Percentiles rank a stretch among this genome's conserved stretches.
phyloP scores from a whole-genome alignment of 129 eudicot genomes.

The Flaveria ramosissima region DNA sequence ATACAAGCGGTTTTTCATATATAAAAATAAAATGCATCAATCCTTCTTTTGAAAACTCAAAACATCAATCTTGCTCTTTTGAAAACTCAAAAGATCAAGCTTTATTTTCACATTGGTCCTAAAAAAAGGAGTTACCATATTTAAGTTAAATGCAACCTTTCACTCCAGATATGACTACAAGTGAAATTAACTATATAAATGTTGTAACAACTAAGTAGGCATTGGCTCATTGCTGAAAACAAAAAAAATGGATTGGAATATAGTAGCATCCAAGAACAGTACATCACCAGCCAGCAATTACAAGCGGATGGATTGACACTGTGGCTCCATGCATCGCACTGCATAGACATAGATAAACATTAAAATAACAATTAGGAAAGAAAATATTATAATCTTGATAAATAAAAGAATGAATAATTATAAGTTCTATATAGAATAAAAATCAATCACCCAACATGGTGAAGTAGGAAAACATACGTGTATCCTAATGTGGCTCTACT shows the following conservation, averaged over 20 bases:
- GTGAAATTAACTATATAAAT: background rate
- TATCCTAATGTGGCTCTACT: constrained; percentile 87
- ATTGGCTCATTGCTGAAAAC: background rate
- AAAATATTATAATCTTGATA: background rate
- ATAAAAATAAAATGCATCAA: no score
- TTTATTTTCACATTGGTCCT: no score
- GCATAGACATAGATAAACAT: constrained; percentile 24
- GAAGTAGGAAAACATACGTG: constrained; percentile 52
- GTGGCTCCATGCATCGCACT: constrained; percentile 94
- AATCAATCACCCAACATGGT: background rate
- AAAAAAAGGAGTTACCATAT: no score
- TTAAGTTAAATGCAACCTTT: background rate
- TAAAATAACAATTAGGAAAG: constrained; percentile 9
- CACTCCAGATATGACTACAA: background rate
- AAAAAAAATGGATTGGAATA: background rate
- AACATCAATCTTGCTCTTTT: no score
- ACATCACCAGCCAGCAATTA: constrained; percentile 96
- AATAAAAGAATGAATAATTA: background rate
- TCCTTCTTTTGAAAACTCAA: no score
- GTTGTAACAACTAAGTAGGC: constrained; percentile 2
- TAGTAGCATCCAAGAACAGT: constrained; percentile 35
- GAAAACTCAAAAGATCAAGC: no score
- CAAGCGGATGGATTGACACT: constrained; percentile 92
- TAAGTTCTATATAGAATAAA: background rate
- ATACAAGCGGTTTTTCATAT: no score